These are phyloP conservation scores for Coemansia sp. DNA, from an alignment of 192 early-diverging fungal genomes.

Conservation along the genomic window DNA sequence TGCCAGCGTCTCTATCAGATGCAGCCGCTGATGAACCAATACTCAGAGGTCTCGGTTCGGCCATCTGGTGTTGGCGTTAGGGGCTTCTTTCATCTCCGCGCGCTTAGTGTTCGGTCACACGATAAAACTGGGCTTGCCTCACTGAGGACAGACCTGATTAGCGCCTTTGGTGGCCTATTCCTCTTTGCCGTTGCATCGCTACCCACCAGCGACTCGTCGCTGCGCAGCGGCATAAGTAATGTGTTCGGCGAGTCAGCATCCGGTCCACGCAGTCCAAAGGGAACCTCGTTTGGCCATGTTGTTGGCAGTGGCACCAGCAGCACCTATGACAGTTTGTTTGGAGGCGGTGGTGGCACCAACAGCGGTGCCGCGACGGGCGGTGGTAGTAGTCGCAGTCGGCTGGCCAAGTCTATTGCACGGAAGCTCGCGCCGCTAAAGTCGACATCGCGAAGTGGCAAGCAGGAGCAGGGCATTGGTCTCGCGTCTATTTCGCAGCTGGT, in stretches of 20 bases:
- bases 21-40: slow-evolving; percentile 53
- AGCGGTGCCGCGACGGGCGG: slow-evolving; percentile 9
- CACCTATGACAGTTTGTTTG: slow-evolving; percentile 7
- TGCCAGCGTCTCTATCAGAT: slow-evolving; percentile 53
- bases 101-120: slow-evolving; percentile 8
- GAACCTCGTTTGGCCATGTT: not conserved
- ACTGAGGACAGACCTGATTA: slow-evolving; percentile 26
- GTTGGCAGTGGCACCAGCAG: slow-evolving; percentile 1
- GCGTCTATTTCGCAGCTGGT: slow-evolving; percentile 50
- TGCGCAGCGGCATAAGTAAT: slow-evolving; percentile 6
- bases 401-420: slow-evolving; percentile 51
- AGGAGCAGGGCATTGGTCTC: slow-evolving; percentile 47
- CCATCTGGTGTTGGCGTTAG: slow-evolving; percentile 8
- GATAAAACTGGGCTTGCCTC: slow-evolving; percentile 11
- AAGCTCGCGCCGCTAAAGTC: slow-evolving; percentile 49
- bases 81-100: slow-evolving; percentile 9
- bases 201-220: slow-evolving; percentile 13
- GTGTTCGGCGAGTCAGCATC: slow-evolving; percentile 12
- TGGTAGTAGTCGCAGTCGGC: slow-evolving; percentile 29
- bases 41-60: slow-evolving; percentile 43
- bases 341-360: slow-evolving; percentile 7
- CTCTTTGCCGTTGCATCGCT: slow-evolving; percentile 47
- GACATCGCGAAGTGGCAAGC: slow-evolving; percentile 31
- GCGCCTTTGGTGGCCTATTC: slow-evolving; percentile 33
- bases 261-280: slow-evolving; percentile 20